Evolutionary conservation across 306 rosid species (phyloP).

Genomic region (Quercus mongolica): DNA sequence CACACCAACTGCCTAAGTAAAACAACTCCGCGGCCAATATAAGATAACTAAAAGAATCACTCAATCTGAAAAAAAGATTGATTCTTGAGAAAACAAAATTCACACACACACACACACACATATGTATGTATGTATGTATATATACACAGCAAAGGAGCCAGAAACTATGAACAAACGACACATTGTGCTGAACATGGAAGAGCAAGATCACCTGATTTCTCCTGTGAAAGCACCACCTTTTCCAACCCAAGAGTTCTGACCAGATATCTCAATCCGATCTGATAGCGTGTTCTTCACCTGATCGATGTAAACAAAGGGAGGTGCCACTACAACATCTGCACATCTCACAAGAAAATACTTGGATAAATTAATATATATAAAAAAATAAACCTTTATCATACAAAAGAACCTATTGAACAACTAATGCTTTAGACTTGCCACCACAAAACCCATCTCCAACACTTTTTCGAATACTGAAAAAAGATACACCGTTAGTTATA

Average conservation of each 20-base stretch:
- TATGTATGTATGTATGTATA: too few relatives aligned
- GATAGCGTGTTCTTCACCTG: slow-evolving; percentile 79
- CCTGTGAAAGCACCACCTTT: slow-evolving; percentile 99
- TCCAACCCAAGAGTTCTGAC: slow-evolving; percentile 97
- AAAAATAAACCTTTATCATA: background rate
- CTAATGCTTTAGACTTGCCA: slow-evolving; percentile 5
- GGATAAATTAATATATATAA: background rate
- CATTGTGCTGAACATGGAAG: slow-evolving; percentile 6
- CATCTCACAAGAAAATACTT: slow-evolving; percentile 10
- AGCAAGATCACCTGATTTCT: slow-evolving; percentile 82
- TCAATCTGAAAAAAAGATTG: background rate
- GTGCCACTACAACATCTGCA: slow-evolving; percentile 96
- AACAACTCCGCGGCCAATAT: background rate
- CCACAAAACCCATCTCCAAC: slow-evolving; percentile 3
- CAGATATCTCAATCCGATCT: slow-evolving; percentile 79
- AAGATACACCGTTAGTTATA: slow-evolving; percentile 6
- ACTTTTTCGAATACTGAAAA: background rate
- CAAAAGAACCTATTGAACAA: background rate
- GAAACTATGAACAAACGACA: background rate
- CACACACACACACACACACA: too few relatives aligned
- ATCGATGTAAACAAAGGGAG: slow-evolving; percentile 86
- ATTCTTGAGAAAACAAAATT: background rate
- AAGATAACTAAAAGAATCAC: background rate
- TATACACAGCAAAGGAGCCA: background rate
- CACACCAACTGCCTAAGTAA: background rate